Evolutionary conservation across 1,284 basidiomycete species (phyloP), one percentile per base, ranked within the genome.

Genomic region (Trichosporon ovoides): DNA sequence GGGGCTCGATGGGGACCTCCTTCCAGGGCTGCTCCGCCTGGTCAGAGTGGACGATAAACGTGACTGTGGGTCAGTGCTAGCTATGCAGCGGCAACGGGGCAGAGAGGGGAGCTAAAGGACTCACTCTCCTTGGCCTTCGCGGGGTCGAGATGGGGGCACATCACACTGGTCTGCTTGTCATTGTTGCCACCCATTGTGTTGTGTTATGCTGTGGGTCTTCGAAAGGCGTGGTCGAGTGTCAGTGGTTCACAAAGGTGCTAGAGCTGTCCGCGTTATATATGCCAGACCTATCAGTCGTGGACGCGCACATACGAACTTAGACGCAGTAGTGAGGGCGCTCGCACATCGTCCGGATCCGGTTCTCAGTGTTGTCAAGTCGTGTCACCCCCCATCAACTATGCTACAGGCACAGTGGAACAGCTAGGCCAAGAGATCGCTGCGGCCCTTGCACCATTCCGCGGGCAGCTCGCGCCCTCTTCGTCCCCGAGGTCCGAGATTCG

Each of bases 91-190:
- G 9, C 14, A 18, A 11, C 20, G 7, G 19, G 12, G 20, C 6
- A 9, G 14, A 20, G 14, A 28, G 20, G 14, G 40, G 19, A n/a
- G n/a, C n/a, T n/a, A n/a, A n/a, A 22, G 5, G 40, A 48, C 43
- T 48, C 24, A 48, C 43, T 28, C 22, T 48, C 43, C 43, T 48
- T 48, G 11, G 43, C 43, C 43, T 48, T 48, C 14, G 43, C 24
- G 43, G 43, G 43, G 22, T 48, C 43, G 24, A 48, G 43, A 16
- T 48, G 28, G 43, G 22, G n/a, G 24, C 24, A 14, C 43, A 48
- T n/a, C 14, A 12, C 16, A 22, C 16, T 9, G 22, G 22, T 24
- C 43, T 48, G 24, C 14, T 6, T 16, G 43, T 48, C 43, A 16
- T 48, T 16, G 12, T 9, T 22, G 22, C 7, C 16, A 22, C 16